Percentiles rank a stretch among this genome's conserved stretches.
phyloP scores from a whole-genome alignment of 163 green algal species.

The Picocystis sp. region DNA sequence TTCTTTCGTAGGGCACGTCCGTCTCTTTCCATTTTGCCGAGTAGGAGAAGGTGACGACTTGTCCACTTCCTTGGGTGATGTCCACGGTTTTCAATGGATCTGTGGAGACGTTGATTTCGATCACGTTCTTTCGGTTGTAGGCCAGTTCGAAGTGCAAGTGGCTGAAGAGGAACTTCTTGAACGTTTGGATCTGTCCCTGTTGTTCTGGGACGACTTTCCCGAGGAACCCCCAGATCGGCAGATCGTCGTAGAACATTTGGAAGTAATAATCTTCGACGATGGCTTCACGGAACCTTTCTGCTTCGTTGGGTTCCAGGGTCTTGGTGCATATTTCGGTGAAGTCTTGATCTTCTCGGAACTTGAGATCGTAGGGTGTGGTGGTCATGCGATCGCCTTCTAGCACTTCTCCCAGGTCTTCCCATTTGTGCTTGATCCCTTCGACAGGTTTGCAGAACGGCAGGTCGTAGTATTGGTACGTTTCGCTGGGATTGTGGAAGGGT shows the following conservation, averaged over 20 bases:
- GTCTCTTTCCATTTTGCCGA: slow-evolving; percentile 5
- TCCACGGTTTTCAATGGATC: slow-evolving; percentile 38
- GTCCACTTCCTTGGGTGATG: slow-evolving; percentile 10
- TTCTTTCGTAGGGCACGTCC: neutral
- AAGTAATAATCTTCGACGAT: slow-evolving; percentile 54
- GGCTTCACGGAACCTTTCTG: slow-evolving; percentile 22
- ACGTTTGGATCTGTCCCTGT: neutral
- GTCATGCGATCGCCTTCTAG: slow-evolving; percentile 51
- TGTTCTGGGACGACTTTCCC: slow-evolving; percentile 26
- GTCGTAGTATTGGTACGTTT: slow-evolving; percentile 5
- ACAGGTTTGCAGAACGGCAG: slow-evolving; percentile 4
- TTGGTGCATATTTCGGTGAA: slow-evolving; percentile 57
- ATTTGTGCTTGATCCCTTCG: slow-evolving; percentile 50
- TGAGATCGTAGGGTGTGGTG: slow-evolving; percentile 64
- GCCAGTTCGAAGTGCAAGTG: slow-evolving; percentile 68
- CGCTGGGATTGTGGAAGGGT: slow-evolving; percentile 5
- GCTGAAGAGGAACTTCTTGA: slow-evolving; percentile 46
- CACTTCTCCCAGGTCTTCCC: slow-evolving; percentile 43
- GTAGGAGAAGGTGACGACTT: slow-evolving; percentile 2
- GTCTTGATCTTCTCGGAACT: slow-evolving; percentile 67
- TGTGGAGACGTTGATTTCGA: slow-evolving; percentile 58
- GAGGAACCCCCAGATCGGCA: slow-evolving; percentile 51
- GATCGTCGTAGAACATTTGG: slow-evolving; percentile 64
- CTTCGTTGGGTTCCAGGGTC: too few relatives aligned
- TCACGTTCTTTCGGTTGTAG: slow-evolving; percentile 48